Conservation (phyloP, 768 basidiomycete genomes). For the Calocera viscosa region DNA sequence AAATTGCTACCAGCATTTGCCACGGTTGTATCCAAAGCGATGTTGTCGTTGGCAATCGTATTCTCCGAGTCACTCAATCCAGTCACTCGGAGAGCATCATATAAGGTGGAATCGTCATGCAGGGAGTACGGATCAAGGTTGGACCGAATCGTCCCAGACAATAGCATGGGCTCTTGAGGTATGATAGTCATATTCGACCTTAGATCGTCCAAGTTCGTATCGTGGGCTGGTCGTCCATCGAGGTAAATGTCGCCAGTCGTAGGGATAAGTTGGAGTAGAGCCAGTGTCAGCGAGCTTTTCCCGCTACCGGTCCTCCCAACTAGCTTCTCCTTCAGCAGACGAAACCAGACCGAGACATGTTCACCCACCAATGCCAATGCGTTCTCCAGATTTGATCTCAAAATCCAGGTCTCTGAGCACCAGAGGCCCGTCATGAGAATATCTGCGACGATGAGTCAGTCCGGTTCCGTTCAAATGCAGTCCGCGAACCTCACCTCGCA, state of each 20-base stretch:
- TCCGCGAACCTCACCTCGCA: constrained; percentile 15
- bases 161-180: constrained; percentile 25
- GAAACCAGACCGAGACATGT: too few species aligned
- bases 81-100: background rate
- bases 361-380: constrained; percentile 22
- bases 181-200: constrained; percentile 27
- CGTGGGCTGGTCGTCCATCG: constrained; percentile 23
- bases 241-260: constrained; percentile 26
- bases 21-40: constrained; percentile 26
- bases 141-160: constrained; percentile 22
- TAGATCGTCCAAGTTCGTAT: constrained; percentile 27
- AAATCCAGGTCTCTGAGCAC: background rate
- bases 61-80: constrained; percentile 16
- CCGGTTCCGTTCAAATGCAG: background rate
- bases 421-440: background rate
- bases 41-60: background rate
- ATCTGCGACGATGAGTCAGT: background rate
- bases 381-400: background rate
- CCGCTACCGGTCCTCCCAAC: constrained; percentile 33
- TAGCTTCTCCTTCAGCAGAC: constrained; percentile 22
- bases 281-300: constrained; percentile 21
- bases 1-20: constrained; percentile 31
- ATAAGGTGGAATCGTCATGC: constrained; percentile 22
- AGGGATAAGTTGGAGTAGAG: constrained; percentile 29
- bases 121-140: constrained; percentile 28